Percentiles rank a stretch among this genome's conserved stretches.
Evolutionary conservation across 805 yeast genomes (phyloP).

Genomic region (Sugiyamaella smithiae): DNA sequence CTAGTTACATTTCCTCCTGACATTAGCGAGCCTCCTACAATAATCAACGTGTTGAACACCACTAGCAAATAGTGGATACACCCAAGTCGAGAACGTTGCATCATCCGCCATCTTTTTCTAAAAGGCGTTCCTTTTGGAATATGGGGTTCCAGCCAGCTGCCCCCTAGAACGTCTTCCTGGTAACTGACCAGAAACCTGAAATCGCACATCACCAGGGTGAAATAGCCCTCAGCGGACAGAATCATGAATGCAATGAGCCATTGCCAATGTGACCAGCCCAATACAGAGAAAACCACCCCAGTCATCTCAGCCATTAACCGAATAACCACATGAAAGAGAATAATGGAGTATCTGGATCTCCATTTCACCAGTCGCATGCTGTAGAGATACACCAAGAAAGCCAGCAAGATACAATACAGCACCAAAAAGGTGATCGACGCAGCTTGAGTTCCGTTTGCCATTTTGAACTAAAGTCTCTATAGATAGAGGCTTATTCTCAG

Average conservation of each 20-base stretch:
- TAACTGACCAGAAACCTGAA: conserved; percentile 14
- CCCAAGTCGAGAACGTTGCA: not conserved
- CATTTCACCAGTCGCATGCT: conserved; percentile 10
- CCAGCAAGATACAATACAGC: conserved; percentile 10
- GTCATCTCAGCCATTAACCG: conserved; percentile 21
- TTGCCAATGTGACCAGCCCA: conserved; percentile 6
- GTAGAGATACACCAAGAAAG: conserved; percentile 3
- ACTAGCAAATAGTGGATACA: conserved; percentile 15
- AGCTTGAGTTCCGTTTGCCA: conserved; percentile 5
- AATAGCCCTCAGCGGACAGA: conserved; percentile 24
- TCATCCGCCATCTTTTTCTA: not conserved
- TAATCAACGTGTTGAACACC: conserved; percentile 17
- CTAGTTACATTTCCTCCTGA: conserved; percentile 10
- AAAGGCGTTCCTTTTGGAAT: conserved; percentile 4
- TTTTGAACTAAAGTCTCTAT: too few species aligned
- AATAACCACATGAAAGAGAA: conserved; percentile 13
- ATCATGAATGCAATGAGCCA: conserved; percentile 23
- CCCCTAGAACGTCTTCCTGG: conserved; percentile 9
- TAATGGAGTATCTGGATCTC: conserved; percentile 12
- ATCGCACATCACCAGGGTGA: conserved; percentile 17
- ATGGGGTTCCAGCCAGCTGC: conserved; percentile 7
- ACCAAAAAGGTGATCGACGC: conserved; percentile 12
- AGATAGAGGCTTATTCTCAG: too few species aligned
- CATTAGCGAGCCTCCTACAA: conserved; percentile 20
- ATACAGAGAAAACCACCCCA: conserved; percentile 16